These are phyloP conservation scores for Tilletia setariae DNA, from an alignment of 1,284 basidiomycete species.

Conservation along the genomic window DNA sequence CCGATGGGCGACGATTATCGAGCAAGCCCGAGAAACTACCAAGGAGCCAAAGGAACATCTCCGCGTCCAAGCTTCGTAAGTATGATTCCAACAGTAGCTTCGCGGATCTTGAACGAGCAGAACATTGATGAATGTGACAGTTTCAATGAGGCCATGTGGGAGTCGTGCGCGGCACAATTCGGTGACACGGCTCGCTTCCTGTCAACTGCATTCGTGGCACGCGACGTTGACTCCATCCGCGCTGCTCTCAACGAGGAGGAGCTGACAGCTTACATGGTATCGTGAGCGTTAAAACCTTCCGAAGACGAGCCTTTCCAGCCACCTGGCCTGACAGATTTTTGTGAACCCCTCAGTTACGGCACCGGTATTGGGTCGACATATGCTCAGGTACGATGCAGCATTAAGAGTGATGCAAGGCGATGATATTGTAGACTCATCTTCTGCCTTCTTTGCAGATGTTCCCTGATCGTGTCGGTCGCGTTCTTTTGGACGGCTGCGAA, in stretches of 20 bases:
- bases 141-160: constrained; percentile 22
- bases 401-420: neutral
- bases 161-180: constrained; percentile 22
- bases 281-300: neutral
- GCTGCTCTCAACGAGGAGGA: constrained; percentile 22
- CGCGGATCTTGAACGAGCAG: too few species aligned
- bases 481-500: constrained; percentile 31
- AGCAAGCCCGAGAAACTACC: constrained; percentile 3
- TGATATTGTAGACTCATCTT: neutral
- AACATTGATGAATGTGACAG: neutral
- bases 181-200: constrained; percentile 24
- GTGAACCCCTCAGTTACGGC: constrained; percentile 19
- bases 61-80: constrained; percentile 2
- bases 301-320: too few species aligned
- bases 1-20: constrained; percentile 20
- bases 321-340: neutral
- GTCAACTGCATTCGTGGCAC: constrained; percentile 28
- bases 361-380: constrained; percentile 33
- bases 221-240: constrained; percentile 30
- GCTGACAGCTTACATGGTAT: constrained; percentile 28
- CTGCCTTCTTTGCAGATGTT: constrained; percentile 26
- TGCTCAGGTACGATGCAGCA: constrained; percentile 6
- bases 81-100: neutral
- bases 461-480: constrained; percentile 23
- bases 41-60: neutral